Conservation (phyloP, 768 basidiomycete species). For the Termitomyces sp. region DNA sequence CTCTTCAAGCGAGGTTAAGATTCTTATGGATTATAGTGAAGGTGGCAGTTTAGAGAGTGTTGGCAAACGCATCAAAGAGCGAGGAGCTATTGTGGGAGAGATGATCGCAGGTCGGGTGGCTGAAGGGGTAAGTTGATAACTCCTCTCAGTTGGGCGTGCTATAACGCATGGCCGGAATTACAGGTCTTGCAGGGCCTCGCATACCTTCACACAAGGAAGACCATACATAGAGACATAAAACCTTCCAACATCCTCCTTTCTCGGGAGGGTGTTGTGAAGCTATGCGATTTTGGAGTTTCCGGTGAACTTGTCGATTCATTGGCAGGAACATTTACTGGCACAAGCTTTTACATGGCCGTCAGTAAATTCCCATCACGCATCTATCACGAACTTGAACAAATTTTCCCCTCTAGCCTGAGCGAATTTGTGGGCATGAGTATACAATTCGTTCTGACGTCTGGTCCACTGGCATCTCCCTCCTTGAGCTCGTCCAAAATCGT, state of each 20-base stretch:
- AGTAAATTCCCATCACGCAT: constrained; percentile 29
- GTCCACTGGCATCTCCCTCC: constrained; percentile 92
- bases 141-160: neutral
- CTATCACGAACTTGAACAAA: constrained; percentile 7
- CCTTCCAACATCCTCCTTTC: constrained; percentile 92
- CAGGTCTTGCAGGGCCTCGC: constrained; percentile 88
- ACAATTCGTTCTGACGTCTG: constrained; percentile 97
- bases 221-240: constrained; percentile 96
- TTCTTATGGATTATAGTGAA: constrained; percentile 89
- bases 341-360: constrained; percentile 98
- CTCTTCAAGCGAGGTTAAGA: constrained; percentile 88
- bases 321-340: constrained; percentile 96
- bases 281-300: constrained; percentile 96
- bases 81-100: constrained; percentile 78
- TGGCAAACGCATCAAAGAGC: constrained; percentile 77
- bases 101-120: constrained; percentile 88
- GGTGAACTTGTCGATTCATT: constrained; percentile 89
- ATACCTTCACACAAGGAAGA: constrained; percentile 87
- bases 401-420: constrained; percentile 66
- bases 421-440: constrained; percentile 89
- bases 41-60: constrained; percentile 90
- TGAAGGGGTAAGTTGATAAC: constrained; percentile 66
- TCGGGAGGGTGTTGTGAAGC: constrained; percentile 83
- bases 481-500: constrained; percentile 90
- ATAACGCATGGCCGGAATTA: neutral